phyloP scores from a whole-genome alignment of 495 filamentous ascomycete genomes.

The Glonium stellatum region DNA sequence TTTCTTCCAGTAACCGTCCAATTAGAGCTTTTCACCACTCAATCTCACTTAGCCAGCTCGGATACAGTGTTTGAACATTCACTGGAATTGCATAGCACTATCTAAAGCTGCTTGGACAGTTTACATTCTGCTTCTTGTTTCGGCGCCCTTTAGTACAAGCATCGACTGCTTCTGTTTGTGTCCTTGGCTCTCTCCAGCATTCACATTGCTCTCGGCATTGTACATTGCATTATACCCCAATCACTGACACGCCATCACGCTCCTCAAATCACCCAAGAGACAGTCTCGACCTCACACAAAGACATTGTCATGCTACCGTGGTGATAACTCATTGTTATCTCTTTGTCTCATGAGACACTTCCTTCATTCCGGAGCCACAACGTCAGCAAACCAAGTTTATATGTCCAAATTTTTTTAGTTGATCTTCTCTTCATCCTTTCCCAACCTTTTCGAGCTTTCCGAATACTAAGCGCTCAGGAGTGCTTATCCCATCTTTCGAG shows the following conservation, averaged over 20 bases:
- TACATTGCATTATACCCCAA: background rate
- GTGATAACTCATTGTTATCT: constrained; percentile 14
- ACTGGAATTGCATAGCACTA: background rate
- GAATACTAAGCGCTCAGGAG: constrained; percentile 2
- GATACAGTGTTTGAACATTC: background rate
- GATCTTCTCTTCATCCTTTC: background rate
- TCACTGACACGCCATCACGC: background rate
- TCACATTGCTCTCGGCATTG: background rate
- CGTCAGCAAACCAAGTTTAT: background rate
- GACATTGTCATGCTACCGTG: constrained; percentile 8
- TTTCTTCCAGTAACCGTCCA: background rate
- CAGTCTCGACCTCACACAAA: constrained; percentile 13
- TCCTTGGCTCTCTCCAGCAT: background rate
- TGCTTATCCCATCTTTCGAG: background rate
- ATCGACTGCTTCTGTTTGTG: background rate
- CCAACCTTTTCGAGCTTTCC: background rate
- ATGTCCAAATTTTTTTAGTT: background rate
- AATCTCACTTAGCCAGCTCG: background rate
- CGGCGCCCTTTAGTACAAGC: background rate
- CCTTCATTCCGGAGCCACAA: constrained; percentile 8
- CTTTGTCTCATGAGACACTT: background rate
- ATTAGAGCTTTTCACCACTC: background rate
- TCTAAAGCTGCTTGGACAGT: background rate
- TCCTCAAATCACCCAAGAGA: background rate
- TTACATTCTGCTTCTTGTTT: background rate